Evolutionary conservation across 495 filamentous ascomycete genomes (phyloP), one percentile per base, ranked within the genome.

Genomic region (Bathelium albidoporum): DNA sequence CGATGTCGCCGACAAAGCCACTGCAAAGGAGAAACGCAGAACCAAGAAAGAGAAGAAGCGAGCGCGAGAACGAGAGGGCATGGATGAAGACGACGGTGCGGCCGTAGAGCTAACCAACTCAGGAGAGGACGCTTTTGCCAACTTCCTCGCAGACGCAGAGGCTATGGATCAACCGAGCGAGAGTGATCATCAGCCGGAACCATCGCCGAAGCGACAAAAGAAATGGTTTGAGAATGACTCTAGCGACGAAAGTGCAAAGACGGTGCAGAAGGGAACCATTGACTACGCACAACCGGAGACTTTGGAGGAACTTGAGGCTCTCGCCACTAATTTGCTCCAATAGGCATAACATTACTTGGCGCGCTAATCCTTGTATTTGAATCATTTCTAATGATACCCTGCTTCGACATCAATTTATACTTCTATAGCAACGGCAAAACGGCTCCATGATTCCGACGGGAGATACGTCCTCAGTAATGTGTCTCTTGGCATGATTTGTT

Each of bases 1-100:
- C 49, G 94, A 99, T 81, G 66, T 89, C 55, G 81, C 79, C 64
- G 94, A 99, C 74, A 94, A 95, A 76, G 82, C 83, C 67, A 67
- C 88, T 7, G 91, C 80, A 36, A 92, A 86, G 76, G 79, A 87
- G 72, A 92, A 93, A 80, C 83, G 81, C 71, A 84, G 82, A 70
- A 90, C 90, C 78, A 97, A 91, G 85, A 85, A 85, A 72, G 88
- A 90, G 76, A 93, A 89, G 81, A 81, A 83, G 71, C 95, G 89
- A 79, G 85, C 83, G 16, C 80, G 88, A 71, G 91, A 95, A 76
- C 77, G 81, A 32, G 77, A 71, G 58, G 85, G 81, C 71, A 68
- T 70, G 67, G 79, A 79, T 16, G 77, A 73, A 12, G 75, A 71
- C 31, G 75, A 72, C 32, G 64, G 52, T 11, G 75, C 69, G 60